Evolutionary conservation across 73 alveolate genomes (phyloP).

Genomic region (Loxodes magnus): DNA sequence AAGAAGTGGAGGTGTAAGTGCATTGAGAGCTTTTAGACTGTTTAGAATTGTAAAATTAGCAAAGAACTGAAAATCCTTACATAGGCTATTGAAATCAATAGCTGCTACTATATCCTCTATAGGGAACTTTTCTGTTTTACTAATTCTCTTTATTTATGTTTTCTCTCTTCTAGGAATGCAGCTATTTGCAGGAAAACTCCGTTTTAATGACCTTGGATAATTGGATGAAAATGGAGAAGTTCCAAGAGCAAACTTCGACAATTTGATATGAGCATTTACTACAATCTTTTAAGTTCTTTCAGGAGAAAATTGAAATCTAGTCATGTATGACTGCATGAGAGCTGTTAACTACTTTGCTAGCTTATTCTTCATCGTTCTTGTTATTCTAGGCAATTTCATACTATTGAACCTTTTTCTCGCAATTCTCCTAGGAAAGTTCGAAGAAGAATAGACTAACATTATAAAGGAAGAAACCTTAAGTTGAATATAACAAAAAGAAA

Average conservation of each 20-base stretch:
- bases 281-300: slow-evolving; percentile 33
- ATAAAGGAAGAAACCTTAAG: too few relatives aligned
- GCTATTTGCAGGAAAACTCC: slow-evolving; percentile 69
- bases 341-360: slow-evolving; percentile 9
- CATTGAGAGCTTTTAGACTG: slow-evolving; percentile 78
- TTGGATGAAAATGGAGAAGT: too few relatives aligned
- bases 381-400: slow-evolving; percentile 76
- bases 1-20: slow-evolving; percentile 63
- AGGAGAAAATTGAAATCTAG: slow-evolving; percentile 44
- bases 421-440: slow-evolving; percentile 63
- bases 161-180: slow-evolving; percentile 92
- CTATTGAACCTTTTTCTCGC: slow-evolving; percentile 76
- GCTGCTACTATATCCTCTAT: slow-evolving; percentile 11
- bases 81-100: slow-evolving; percentile 49
- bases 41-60: slow-evolving; percentile 81
- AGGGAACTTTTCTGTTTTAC: slow-evolving; percentile 52
- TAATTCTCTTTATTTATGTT: slow-evolving; percentile 78
- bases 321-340: slow-evolving; percentile 25
- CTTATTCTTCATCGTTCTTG: slow-evolving; percentile 67
- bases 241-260: slow-evolving; percentile 45
- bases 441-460: too few relatives aligned
- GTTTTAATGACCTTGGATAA: too few relatives aligned
- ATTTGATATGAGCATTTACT: slow-evolving; percentile 35
- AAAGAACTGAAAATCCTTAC: slow-evolving; percentile 69
- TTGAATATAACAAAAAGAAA: too few relatives aligned